These are phyloP conservation scores for Arabidopsis hybrid DNA, from an alignment of 441 rosid species.

Conservation along the genomic window DNA sequence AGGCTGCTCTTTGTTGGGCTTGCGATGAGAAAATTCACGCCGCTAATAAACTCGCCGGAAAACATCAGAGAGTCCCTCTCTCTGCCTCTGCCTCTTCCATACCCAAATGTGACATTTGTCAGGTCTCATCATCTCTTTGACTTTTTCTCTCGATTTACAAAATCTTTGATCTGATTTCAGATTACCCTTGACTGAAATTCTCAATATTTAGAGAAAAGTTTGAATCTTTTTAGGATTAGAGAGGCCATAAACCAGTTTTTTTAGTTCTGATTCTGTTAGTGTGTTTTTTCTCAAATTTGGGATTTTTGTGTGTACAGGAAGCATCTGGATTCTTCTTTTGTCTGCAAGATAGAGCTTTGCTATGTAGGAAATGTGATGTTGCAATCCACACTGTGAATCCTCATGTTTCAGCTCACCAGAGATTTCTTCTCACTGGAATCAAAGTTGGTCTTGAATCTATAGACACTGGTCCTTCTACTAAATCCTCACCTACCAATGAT, in stretches of 20 bases:
- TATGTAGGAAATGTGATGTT: constrained; percentile 94
- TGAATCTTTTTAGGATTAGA: constrained; percentile 14
- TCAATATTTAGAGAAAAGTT: not conserved
- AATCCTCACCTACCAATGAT: constrained; percentile 55
- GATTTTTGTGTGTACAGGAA: constrained; percentile 55
- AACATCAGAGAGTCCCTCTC: constrained; percentile 92
- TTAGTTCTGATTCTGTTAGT: too few species aligned
- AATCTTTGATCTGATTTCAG: constrained; percentile 1
- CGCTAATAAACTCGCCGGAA: constrained; percentile 94
- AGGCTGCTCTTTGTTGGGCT: constrained; percentile 90
- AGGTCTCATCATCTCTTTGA: constrained; percentile 49
- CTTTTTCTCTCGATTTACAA: too few species aligned
- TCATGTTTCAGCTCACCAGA: constrained; percentile 81
- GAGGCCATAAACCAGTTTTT: too few species aligned
- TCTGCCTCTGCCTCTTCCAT: constrained; percentile 65
- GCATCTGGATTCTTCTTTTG: constrained; percentile 92
- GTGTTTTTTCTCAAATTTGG: not conserved
- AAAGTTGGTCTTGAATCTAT: constrained; percentile 82
- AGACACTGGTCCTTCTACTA: constrained; percentile 55
- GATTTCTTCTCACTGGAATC: constrained; percentile 93
- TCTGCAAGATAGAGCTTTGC: constrained; percentile 89
- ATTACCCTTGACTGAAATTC: not conserved
- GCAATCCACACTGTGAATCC: constrained; percentile 75
- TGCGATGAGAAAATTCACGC: constrained; percentile 93
- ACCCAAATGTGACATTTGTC: constrained; percentile 95